Evolutionary conservation across 2,329 filamentous ascomycete genomes (phyloP), one percentile per base, ranked within the genome.

Genomic region (Colletotrichum eremochloae): DNA sequence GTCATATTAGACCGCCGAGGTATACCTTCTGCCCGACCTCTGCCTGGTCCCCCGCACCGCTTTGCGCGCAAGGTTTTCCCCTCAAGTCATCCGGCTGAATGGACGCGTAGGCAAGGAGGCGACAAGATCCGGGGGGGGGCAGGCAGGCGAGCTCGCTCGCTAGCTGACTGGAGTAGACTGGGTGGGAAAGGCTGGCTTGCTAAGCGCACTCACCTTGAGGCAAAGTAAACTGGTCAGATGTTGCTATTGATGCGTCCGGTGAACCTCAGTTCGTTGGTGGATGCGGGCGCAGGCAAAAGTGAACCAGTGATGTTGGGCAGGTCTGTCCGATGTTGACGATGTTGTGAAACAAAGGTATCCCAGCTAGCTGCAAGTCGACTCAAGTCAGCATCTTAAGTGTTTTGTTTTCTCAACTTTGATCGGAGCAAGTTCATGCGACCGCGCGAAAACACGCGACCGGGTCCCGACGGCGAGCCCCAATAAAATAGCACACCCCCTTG

Each of bases 321-420:
- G 53, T 68, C 12, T 69, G 65, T 72, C 69, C 69, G 65, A 72
- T 63, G 58, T 69, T 69, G 65, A 18, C 44, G 69, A 50, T 38
- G 65, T 53, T 64, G 69, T 72, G 69, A 72, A 72, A 72, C 69
- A 69, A 63, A 72, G 69, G n/a, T 72, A 72, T 72, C 69, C 69
- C 66, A 38, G 64, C 58, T 68, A 46, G 58, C 69, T 72, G 50
- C 69, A 64, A 69, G 24, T 72, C 65, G 65, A 69, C 66, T 69
- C 69, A 72, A 72, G 69, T 72, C 69, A 72, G 69, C 69, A 69
- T 69, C 69, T 72, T 72, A 72, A 72, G 69, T 69, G 69, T 72
- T 72, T 72, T 72, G 69, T 72, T 72, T 72, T 72, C 65, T 46
- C 64, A 69, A 72, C 69, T 69, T 63, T 72, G 69, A 72, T 72